Base-by-base conservation (phyloP, 1,139 yeast genomes). In the Candida pseudoviswanathii region DNA sequence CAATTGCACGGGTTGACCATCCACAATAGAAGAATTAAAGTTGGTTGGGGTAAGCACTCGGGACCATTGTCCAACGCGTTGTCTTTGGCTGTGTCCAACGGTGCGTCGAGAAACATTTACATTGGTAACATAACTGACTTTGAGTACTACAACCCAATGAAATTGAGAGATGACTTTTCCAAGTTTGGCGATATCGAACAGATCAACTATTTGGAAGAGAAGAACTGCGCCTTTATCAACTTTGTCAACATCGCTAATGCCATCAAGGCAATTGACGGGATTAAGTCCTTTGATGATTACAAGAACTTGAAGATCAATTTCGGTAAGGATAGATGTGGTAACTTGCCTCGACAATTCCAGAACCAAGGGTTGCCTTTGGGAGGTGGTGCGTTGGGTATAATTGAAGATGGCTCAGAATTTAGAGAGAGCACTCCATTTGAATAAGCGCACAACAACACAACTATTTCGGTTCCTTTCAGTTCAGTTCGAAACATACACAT, bases 11-110 rank as follows among this genome's bases (percentile, higher is more conserved):
- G 95, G 1, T 71, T 94, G 49, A 79, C 88, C 3, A 85, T 94
- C 50, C 96, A 89, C 65, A 85, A 86, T 60, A 80, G 92, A 59
- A 78, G 89, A 58, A 82, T 92, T 50, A 88, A 89, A 65, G 89
- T 94, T 52, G 97, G 97, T 21, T 94, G 98, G 98, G 99, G 98
- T 45, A 89, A 89, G 64, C 96, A 90, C 66, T 84, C 96, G 1
- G 97, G 97, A 7, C 94, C 96, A 1, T 75, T 92, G 51, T 82
- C 90, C n/a, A 85, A 87, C 56, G 86, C 89, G 3, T 77, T 92
- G 52, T 82, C 90, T 5, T 70, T 85, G 54, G 96, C 96, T 1
- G 95, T 91, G n/a, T 82, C 94, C n/a, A 85, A 86, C 47, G 97
- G 97, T 41, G 98, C 97, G 1, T 82, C 92, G 27, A 82, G 99